Conservation (phyloP, 192 early-diverging fungal species). For the Pilobolus umbonatus region DNA sequence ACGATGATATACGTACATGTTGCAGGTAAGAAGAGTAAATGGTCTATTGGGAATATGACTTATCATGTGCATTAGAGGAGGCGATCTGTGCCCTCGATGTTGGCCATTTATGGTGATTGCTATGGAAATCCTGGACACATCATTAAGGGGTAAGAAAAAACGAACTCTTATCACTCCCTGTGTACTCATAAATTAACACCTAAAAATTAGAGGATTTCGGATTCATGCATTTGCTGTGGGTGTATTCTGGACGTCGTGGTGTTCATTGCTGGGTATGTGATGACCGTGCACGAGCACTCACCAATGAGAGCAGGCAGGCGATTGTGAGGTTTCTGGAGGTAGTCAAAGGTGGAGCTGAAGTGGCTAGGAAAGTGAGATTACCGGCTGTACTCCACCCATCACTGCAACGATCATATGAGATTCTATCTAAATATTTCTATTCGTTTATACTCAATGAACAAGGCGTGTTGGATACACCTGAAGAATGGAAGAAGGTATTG, state of each 20-base stretch:
- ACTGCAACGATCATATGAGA: conserved; percentile 54
- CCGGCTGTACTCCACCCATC: conserved; percentile 66
- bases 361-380: conserved; percentile 69
- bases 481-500: conserved; percentile 75
- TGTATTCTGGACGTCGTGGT: conserved; percentile 93
- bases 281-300: conserved; percentile 74
- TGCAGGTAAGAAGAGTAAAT: conserved; percentile 53
- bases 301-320: conserved; percentile 71
- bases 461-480: conserved; percentile 57
- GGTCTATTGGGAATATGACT: no score
- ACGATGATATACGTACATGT: conserved; percentile 95
- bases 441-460: conserved; percentile 65
- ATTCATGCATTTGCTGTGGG: conserved; percentile 90
- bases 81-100: conserved; percentile 81
- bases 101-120: conserved; percentile 94
- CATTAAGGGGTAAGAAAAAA: conserved; percentile 54
- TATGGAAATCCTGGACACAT: conserved; percentile 80
- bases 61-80: conserved; percentile 48
- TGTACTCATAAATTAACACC: not conserved
- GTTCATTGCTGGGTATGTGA: conserved; percentile 99
- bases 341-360: conserved; percentile 71
- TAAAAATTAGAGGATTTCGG: conserved; percentile 93
- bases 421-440: conserved; percentile 71
- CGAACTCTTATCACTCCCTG: no score
- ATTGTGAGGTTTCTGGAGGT: conserved; percentile 84